Conservation (phyloP, 139 green algal species). For the Nannochloris sp. region DNA sequence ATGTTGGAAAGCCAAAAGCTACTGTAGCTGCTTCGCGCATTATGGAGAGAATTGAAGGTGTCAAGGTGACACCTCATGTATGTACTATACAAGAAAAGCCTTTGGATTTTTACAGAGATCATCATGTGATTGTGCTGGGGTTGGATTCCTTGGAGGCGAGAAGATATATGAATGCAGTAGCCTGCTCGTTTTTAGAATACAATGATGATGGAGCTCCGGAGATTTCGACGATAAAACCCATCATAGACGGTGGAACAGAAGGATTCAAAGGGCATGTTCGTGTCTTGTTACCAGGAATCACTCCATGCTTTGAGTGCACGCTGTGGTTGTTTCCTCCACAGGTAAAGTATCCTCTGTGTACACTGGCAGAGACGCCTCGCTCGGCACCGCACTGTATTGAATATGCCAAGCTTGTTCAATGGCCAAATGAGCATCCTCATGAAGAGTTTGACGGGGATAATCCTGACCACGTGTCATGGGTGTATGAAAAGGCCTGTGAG, state of each 20-base stretch:
- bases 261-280: constrained; percentile 96
- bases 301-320: constrained; percentile 99
- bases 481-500: constrained; percentile 66
- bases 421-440: constrained; percentile 59
- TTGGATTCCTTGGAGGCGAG: constrained; percentile 95
- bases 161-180: constrained; percentile 93
- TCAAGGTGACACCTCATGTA: constrained; percentile 74
- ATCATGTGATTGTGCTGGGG: constrained; percentile 90
- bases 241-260: constrained; percentile 98
- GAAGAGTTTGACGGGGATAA: constrained; percentile 91
- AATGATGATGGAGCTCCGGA: constrained; percentile 73
- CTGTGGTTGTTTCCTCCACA: constrained; percentile 99
- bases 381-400: constrained; percentile 96
- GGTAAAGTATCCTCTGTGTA: constrained; percentile 95
- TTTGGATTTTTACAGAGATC: constrained; percentile 81
- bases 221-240: constrained; percentile 78
- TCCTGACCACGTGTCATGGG: constrained; percentile 94
- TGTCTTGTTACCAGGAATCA: constrained; percentile 91
- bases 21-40: constrained; percentile 77
- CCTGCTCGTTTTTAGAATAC: constrained; percentile 91
- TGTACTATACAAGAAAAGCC: constrained; percentile 93
- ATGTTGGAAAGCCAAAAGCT: constrained; percentile 93
- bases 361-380: constrained; percentile 83
- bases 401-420: constrained; percentile 94
- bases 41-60: constrained; percentile 69